Evolutionary conservation across 345 rosid genomes (phyloP).

Genomic region (Citrus medica): DNA sequence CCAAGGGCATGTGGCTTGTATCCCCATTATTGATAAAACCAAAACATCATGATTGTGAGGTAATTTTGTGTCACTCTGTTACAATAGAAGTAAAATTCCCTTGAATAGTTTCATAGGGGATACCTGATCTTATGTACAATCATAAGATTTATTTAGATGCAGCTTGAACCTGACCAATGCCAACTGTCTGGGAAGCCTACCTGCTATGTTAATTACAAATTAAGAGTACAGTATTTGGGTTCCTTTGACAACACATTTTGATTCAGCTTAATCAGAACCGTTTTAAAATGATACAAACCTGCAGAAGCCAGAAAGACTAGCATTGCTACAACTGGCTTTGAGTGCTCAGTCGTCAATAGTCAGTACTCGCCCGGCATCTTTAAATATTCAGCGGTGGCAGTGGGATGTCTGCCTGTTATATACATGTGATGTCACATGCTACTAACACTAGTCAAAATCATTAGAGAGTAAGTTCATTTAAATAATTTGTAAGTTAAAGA

Average conservation of each 20-base stretch:
- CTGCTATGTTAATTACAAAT: background rate
- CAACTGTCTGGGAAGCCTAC: background rate
- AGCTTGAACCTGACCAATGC: background rate
- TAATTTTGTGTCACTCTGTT: background rate
- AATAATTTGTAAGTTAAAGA: background rate
- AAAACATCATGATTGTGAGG: background rate
- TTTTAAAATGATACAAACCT: background rate
- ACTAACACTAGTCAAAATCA: slow-evolving; percentile 1
- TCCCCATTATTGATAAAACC: background rate
- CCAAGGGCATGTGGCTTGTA: background rate
- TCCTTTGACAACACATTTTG: background rate
- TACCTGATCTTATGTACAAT: background rate
- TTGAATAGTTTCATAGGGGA: background rate
- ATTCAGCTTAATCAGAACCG: background rate
- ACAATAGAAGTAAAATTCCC: background rate
- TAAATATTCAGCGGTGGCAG: background rate
- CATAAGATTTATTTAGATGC: background rate
- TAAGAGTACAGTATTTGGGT: background rate
- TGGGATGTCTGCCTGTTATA: background rate
- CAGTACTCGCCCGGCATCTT: background rate
- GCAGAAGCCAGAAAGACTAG: background rate
- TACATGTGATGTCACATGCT: slow-evolving; percentile 21
- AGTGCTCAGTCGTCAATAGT: too few relatives aligned
- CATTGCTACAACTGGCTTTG: background rate
- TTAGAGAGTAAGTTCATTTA: background rate